phyloP scores from a whole-genome alignment of 164 flowering plant genomes.

The Dillenia suffruticosa region DNA sequence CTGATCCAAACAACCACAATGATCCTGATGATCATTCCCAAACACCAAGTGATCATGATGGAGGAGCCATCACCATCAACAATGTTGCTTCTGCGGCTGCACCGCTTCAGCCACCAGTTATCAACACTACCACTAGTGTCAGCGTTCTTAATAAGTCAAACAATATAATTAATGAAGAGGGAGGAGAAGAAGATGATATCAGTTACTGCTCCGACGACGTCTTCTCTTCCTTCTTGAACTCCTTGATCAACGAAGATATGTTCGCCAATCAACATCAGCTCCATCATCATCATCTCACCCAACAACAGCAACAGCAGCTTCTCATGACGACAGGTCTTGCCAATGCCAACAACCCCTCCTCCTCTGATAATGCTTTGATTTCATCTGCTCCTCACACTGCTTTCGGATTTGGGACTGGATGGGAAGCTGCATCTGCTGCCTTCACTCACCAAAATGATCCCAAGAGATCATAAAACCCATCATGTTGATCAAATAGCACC shows the following conservation, averaged over 20 bases:
- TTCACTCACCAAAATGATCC: constrained; percentile 7
- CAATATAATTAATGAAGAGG: too few species aligned
- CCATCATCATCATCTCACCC: constrained; percentile 3
- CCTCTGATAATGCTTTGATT: constrained; percentile 3
- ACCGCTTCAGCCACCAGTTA: too few species aligned
- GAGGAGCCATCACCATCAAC: too few species aligned
- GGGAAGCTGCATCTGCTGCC: constrained; percentile 21
- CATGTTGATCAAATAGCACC: too few species aligned
- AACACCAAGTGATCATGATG: too few species aligned
- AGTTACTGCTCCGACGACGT: constrained; percentile 36
- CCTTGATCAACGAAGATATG: constrained; percentile 44
- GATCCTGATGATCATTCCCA: too few species aligned
- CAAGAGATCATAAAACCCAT: neutral
- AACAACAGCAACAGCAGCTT: constrained; percentile 11
- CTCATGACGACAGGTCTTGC: constrained; percentile 6
- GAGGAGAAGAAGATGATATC: constrained; percentile 20
- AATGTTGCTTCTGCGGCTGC: too few species aligned
- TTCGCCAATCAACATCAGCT: constrained; percentile 21
- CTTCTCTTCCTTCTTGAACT: constrained; percentile 58
- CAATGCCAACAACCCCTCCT: too few species aligned
- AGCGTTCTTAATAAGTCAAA: too few species aligned
- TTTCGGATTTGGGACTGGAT: constrained; percentile 7
- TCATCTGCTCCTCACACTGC: constrained; percentile 4
- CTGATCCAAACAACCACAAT: too few species aligned
- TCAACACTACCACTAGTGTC: too few species aligned